A percentile compares a stretch with the other conserved stretches of the same genome.
phyloP scores from a whole-genome alignment of 805 yeast species.

The Zygotorulaspora florentina region DNA sequence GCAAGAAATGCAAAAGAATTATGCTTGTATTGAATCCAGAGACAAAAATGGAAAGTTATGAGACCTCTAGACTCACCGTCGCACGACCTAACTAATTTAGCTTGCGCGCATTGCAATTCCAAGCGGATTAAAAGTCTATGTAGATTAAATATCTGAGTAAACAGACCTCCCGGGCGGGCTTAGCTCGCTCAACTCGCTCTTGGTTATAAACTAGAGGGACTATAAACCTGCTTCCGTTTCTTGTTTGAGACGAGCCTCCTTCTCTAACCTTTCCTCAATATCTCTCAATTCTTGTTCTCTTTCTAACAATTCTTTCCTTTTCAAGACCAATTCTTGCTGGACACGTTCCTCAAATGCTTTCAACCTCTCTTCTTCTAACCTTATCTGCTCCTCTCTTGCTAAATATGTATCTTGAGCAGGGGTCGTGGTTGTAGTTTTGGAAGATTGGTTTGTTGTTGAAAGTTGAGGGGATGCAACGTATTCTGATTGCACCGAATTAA shows the following conservation, averaged over 20 bases:
- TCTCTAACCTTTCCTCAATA: slow-evolving; percentile 65
- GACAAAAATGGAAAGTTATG: no score
- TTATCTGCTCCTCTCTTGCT: slow-evolving; percentile 83
- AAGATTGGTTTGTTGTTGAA: slow-evolving; percentile 7
- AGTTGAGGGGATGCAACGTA: slow-evolving; percentile 14
- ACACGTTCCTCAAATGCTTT: slow-evolving; percentile 83
- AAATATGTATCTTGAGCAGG: slow-evolving; percentile 40
- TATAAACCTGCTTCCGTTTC: slow-evolving; percentile 12
- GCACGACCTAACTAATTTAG: no score
- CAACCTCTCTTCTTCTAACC: slow-evolving; percentile 83
- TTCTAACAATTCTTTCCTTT: slow-evolving; percentile 76
- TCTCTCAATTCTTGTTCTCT: slow-evolving; percentile 83
- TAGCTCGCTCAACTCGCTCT: no score
- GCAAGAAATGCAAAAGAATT: no score
- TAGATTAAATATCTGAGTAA: no score
- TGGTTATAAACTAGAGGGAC: background rate
- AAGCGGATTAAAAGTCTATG: no score
- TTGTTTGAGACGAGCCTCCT: slow-evolving; percentile 44
- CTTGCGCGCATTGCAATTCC: no score
- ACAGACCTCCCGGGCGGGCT: no score
- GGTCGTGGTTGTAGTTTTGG: slow-evolving; percentile 4
- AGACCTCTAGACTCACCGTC: no score
- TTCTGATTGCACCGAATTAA: slow-evolving; percentile 6
- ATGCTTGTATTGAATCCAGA: no score
- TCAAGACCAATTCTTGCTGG: slow-evolving; percentile 76